These are phyloP conservation scores for Deinandra increscens DNA, from an alignment of 129 eudicot species.

Conservation along the genomic window DNA sequence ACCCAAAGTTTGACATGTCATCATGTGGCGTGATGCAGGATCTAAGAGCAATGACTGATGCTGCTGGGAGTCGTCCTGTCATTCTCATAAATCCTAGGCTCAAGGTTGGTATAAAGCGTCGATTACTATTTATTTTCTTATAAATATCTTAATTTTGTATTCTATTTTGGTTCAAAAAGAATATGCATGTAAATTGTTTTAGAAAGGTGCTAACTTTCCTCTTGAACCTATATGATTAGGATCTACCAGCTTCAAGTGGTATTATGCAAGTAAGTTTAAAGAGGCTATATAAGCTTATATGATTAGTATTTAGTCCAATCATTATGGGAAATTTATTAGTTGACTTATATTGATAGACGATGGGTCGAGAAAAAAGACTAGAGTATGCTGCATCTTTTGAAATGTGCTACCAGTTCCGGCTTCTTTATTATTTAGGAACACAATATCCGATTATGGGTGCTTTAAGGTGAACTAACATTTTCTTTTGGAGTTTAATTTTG, in stretches of 20 bases:
- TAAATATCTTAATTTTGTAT: not conserved
- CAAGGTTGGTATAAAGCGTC: conserved; percentile 53
- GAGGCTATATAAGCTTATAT: conserved; percentile 8
- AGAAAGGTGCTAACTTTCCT: conserved; percentile 22
- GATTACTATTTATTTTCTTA: not conserved
- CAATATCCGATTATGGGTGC: conserved; percentile 96
- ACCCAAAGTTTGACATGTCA: conserved; percentile 17
- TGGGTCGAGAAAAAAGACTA: conserved; percentile 96
- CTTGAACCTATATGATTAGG: conserved; percentile 50
- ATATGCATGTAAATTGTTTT: conserved; percentile 2
- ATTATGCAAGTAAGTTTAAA: conserved; percentile 85
- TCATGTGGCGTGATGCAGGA: conserved; percentile 60
- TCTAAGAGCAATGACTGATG: conserved; percentile 95
- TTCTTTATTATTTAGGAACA: conserved; percentile 89
- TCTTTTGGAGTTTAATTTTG: not conserved
- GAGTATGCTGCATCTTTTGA: conserved; percentile 95
- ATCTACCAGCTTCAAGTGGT: conserved; percentile 95
- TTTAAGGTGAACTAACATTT: conserved; percentile 56
- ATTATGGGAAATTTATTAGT: conserved; percentile 16
- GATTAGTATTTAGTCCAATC: conserved; percentile 7
- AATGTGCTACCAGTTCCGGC: conserved; percentile 83
- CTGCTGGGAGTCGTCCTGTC: conserved; percentile 97
- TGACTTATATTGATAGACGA: conserved; percentile 55
- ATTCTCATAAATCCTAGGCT: conserved; percentile 87
- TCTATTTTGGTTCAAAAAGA: conserved; percentile 4